Evolutionary conservation across 1,139 yeast species (phyloP), one percentile per base, ranked within the genome.

Genomic region (Kodamaea fungicola): DNA sequence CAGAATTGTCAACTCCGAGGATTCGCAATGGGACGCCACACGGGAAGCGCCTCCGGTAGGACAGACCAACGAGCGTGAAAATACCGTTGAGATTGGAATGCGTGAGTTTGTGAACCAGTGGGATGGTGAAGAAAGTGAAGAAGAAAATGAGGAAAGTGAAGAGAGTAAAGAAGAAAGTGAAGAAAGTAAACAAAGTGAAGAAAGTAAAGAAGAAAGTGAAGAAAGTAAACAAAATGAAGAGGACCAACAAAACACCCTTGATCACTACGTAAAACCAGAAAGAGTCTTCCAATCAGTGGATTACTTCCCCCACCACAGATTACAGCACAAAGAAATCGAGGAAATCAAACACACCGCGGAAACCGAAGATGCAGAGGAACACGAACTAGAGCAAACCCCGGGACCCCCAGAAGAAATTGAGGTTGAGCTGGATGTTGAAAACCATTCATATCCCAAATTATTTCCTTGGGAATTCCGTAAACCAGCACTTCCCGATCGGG

Each of bases 21-120:
- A 62, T 33, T 48, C 65, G 5, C 46, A 54, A 35, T 71, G 76
- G 76, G 69, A 71, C 37, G 66, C 75, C 2, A 48, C 71, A 0
- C 49, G 35, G 12, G 63, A 57, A 38, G 55, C 67, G n/a, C 76
- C 76, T 2, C 57, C 57, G 2, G 22, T 22, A 10, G 12, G 7
- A 12, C n/a, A 19, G 13, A n/a, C 7, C 32, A 21, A 8, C 8
- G 9, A 8, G 8, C 3, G 27, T 8, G 2, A 28, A 25, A 12
- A 23, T 12, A 30, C 23, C 12, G 22, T 43, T n/a, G 44, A 35
- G 8, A 33, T 38, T 22, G 47, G 48, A 9, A 36, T 52, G 39
- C 41, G 30, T 26, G 12, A 45, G 10, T 51, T 47, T 35, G 39
- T 38, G 10, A 53, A 44, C 40, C 38, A 42, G 10, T 59, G 62